Percentiles rank a stretch among this genome's conserved stretches.
These are phyloP conservation scores for Aspergillus luchuensis DNA, from an alignment of 2,329 filamentous ascomycete genomes.

Conservation along the genomic window DNA sequence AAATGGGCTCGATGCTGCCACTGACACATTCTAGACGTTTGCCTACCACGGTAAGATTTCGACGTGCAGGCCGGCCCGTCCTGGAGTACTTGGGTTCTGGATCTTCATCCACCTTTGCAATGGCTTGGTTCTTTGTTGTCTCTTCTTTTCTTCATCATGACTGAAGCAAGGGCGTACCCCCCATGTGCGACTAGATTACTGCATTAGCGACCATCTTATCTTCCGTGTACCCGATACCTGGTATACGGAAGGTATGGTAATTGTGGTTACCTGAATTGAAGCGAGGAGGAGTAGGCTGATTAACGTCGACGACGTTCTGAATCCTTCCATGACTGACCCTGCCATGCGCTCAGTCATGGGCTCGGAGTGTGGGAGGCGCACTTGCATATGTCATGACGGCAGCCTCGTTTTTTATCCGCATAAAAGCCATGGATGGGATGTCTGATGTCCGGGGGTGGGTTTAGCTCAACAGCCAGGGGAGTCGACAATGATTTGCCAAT, in stretches of 20 bases:
- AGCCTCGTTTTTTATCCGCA: constrained; percentile 18
- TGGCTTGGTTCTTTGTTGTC: neutral
- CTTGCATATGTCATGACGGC: constrained; percentile 16
- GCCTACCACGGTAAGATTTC: constrained; percentile 2
- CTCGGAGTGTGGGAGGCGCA: constrained; percentile 3
- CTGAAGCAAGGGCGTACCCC: constrained; percentile 8
- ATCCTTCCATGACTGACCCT: constrained; percentile 6
- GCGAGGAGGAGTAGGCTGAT: neutral
- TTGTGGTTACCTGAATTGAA: constrained; percentile 3
- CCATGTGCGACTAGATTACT: constrained; percentile 11
- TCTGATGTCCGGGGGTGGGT: neutral
- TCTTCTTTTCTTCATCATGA: neutral
- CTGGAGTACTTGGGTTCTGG: neutral
- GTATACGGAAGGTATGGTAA: constrained; percentile 11
- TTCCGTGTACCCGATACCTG: constrained; percentile 5
- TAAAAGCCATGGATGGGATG: neutral
- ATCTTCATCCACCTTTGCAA: neutral
- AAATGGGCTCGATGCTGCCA: neutral
- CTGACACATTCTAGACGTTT: constrained; percentile 8
- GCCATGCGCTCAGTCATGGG: constrained; percentile 4
- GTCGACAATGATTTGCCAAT: constrained; percentile 10
- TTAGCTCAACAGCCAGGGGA: neutral
- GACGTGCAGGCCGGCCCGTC: constrained; percentile 7
- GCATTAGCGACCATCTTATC: constrained; percentile 1
- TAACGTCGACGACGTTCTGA: neutral